Percentiles rank a stretch among this genome's conserved stretches.
phyloP scores from a whole-genome alignment of 2,329 filamentous ascomycete genomes.

The Blastomyces silverae region DNA sequence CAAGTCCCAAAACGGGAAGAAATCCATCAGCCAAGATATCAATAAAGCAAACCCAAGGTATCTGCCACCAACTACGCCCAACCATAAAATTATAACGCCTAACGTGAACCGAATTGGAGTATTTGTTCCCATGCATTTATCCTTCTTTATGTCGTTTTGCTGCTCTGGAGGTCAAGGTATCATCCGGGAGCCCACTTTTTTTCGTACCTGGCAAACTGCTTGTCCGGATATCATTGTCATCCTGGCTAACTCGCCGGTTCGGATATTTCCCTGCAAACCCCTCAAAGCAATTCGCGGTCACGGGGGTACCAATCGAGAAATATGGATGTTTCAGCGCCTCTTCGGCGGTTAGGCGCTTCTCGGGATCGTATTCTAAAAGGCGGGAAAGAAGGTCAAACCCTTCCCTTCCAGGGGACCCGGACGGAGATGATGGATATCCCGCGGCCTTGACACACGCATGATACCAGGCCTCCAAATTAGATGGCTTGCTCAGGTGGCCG shows the following conservation, averaged over 20 bases:
- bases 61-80: neutral
- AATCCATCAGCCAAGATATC: neutral
- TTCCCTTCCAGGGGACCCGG: slow-evolving; percentile 60
- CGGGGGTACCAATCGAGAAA: slow-evolving; percentile 63
- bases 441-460: slow-evolving; percentile 60
- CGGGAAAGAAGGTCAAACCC: slow-evolving; percentile 76
- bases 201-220: slow-evolving; percentile 87
- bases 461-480: slow-evolving; percentile 72
- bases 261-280: slow-evolving; percentile 85
- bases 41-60: neutral
- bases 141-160: slow-evolving; percentile 50
- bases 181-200: slow-evolving; percentile 76
- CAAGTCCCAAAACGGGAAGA: neutral
- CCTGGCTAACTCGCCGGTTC: slow-evolving; percentile 79
- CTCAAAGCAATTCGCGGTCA: slow-evolving; percentile 82
- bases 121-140: neutral
- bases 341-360: slow-evolving; percentile 77
- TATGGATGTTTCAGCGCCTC: slow-evolving; percentile 87
- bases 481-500: slow-evolving; percentile 47
- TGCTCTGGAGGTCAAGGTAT: slow-evolving; percentile 56
- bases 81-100: neutral
- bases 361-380: slow-evolving; percentile 86
- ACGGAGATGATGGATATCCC: slow-evolving; percentile 43
- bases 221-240: slow-evolving; percentile 93
- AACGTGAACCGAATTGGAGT: neutral